Conservation (phyloP, 2,329 filamentous ascomycete species). For the Parafenestella ontariensis region DNA sequence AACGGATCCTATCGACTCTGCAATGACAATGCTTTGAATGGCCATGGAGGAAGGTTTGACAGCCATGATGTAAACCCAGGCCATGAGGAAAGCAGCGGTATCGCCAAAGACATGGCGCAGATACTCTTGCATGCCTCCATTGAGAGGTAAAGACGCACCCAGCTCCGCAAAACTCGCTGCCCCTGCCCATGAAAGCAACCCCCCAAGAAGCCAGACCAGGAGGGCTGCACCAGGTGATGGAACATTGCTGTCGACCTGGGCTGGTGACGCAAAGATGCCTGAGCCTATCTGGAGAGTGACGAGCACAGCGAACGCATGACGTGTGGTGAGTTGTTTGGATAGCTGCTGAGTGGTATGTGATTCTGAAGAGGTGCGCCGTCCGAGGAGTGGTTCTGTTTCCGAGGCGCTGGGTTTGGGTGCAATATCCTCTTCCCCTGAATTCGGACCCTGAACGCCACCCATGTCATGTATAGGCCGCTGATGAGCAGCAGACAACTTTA, state of each 20-base stretch:
- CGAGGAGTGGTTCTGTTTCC: slow-evolving; percentile 39
- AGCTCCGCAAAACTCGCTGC: slow-evolving; percentile 69
- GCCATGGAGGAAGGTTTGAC: slow-evolving; percentile 70
- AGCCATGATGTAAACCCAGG: slow-evolving; percentile 71
- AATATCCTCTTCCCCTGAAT: slow-evolving; percentile 8
- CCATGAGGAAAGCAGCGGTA: slow-evolving; percentile 66
- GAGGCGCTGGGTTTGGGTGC: slow-evolving; percentile 18
- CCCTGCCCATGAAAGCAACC: slow-evolving; percentile 69
- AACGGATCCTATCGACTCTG: slow-evolving; percentile 57
- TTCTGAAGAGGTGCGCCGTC: slow-evolving; percentile 19
- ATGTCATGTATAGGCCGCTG: background rate
- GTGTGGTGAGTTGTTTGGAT: slow-evolving; percentile 43
- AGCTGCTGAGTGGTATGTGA: slow-evolving; percentile 17
- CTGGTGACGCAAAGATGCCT: slow-evolving; percentile 70
- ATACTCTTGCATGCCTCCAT: slow-evolving; percentile 70
- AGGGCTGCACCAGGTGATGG: slow-evolving; percentile 66
- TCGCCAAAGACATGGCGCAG: slow-evolving; percentile 68
- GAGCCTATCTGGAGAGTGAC: slow-evolving; percentile 70
- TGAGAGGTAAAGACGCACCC: slow-evolving; percentile 68
- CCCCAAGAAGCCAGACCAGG: slow-evolving; percentile 67
- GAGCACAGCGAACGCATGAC: slow-evolving; percentile 63
- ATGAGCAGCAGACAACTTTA: background rate
- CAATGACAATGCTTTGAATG: slow-evolving; percentile 69
- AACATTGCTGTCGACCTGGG: slow-evolving; percentile 68
- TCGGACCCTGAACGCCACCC: background rate